Evolutionary conservation across 2,329 filamentous ascomycete species (phyloP).

Genomic region (Fulvia fulva): DNA sequence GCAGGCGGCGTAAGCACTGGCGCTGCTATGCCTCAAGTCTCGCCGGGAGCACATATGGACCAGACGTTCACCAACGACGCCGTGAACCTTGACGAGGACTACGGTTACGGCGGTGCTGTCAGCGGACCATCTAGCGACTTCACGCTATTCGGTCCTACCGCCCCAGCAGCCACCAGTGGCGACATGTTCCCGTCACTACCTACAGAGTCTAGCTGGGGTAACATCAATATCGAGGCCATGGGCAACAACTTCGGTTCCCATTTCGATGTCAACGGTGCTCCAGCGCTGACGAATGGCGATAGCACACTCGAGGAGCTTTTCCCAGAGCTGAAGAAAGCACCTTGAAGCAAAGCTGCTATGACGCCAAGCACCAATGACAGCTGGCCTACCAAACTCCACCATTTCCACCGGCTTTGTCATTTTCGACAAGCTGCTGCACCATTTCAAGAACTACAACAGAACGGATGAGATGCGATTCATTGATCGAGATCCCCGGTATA

Average conservation of each 20-base stretch:
- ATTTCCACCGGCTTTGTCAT: background rate
- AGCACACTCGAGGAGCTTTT: constrained; percentile 23
- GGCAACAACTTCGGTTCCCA: constrained; percentile 17
- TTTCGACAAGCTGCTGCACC: background rate
- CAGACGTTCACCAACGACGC: constrained; percentile 50
- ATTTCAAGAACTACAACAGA: constrained; percentile 2
- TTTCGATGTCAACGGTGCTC: constrained; percentile 9
- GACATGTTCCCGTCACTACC: constrained; percentile 31
- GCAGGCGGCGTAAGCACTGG: constrained; percentile 19
- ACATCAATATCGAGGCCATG: constrained; percentile 34
- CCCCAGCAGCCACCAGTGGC: constrained; percentile 16
- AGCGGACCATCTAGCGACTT: constrained; percentile 51
- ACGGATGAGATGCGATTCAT: constrained; percentile 10
- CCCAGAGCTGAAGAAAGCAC: constrained; percentile 16
- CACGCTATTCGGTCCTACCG: constrained; percentile 49
- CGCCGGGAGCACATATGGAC: constrained; percentile 67
- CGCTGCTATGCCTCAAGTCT: constrained; percentile 53
- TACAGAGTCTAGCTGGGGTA: constrained; percentile 33
- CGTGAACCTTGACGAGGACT: constrained; percentile 59
- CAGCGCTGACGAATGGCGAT: constrained; percentile 17
- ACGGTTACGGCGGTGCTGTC: constrained; percentile 35
- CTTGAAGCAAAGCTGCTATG: background rate
- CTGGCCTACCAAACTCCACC: background rate
- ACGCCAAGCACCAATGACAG: background rate
- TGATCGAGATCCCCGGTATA: constrained; percentile 7